A percentile compares a stretch with the other conserved stretches of the same genome.
Evolutionary conservation across 2,329 filamentous ascomycete species (phyloP).

Genomic region (Cladobotryum protrusum): DNA sequence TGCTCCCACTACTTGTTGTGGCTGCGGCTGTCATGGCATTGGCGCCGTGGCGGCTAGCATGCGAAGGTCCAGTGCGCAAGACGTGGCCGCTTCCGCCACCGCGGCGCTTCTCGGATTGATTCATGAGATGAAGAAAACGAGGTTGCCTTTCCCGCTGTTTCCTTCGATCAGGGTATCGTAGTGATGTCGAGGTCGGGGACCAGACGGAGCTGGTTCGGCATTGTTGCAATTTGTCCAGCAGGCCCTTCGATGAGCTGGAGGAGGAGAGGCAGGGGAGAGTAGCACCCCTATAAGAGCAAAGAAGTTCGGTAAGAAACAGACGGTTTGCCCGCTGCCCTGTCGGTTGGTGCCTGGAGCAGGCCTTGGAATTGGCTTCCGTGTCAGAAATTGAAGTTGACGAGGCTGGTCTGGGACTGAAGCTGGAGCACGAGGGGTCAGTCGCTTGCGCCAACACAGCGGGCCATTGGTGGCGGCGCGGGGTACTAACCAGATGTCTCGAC

Average conservation of each 20-base stretch:
- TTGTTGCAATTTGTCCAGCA: constrained; percentile 19
- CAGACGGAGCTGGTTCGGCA: constrained; percentile 24
- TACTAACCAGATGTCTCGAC: too few species aligned
- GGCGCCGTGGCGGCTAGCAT: constrained; percentile 14
- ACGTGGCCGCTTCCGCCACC: constrained; percentile 21
- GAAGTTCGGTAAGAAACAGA: not conserved
- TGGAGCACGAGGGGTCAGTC: not conserved
- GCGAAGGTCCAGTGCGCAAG: constrained; percentile 16
- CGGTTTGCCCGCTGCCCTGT: not conserved
- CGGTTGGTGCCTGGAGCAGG: not conserved
- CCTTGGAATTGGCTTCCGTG: not conserved
- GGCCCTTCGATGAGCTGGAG: not conserved
- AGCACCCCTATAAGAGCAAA: not conserved
- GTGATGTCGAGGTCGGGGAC: constrained; percentile 20
- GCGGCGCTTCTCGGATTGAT: constrained; percentile 40
- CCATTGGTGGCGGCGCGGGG: too few species aligned
- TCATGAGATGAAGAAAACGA: constrained; percentile 24
- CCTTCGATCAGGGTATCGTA: not conserved
- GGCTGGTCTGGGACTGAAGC: not conserved
- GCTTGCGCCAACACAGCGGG: too few species aligned
- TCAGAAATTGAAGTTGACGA: not conserved
- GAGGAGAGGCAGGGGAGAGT: not conserved
- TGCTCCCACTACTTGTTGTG: constrained; percentile 2
- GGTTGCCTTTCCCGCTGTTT: not conserved
- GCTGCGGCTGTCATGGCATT: constrained; percentile 4